Base-by-base conservation (phyloP, 1,139 yeast species). In the Candida anutae region DNA sequence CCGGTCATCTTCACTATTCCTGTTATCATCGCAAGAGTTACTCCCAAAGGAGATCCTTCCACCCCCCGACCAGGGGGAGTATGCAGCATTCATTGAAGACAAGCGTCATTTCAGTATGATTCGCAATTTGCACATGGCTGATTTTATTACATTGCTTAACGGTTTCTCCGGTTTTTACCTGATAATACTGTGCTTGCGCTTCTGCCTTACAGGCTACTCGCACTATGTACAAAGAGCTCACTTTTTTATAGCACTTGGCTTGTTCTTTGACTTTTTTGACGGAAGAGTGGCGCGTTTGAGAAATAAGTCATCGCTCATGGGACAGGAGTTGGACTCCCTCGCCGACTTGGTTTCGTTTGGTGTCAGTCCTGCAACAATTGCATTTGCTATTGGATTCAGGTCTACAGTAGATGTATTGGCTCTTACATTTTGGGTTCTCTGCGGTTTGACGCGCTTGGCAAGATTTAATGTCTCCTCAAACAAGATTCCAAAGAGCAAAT, bases 271-370 rank as follows among this genome's bases (percentile, higher is more conserved):
- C 55, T 87, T 90, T 52, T 81, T 90, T 52, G 98, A 90, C 52
- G 98, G 98, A 16, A 76, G 95, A 46, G 98, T 90, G 6, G 98
- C 98, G 5, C 72, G 98, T 45, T 71, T 90, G 62, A 74, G 96
- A 58, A 81, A 87, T 55, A 85, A 90, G 59, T 74, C 95, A 3
- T 80, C 94, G 15, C 67, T 90, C 33, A 84, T 93, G 85, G 98
- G 98, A 34, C 97, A 90, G 56, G 98, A 90, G 58, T 74, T 90
- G 44, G 98, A 90, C 52, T 85, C 96, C 2, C 69, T 90, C 46
- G 98, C 98, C 15, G 98, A 90, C 56, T 73, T 90, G 48, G 74
- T 90, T 18, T 80, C 94, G 11, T 88, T 88, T 53, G 94, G 95
- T 36, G 95, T 87, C 14, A 84, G 93, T 4, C 96, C 96, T 4